Evolutionary conservation across 331 rosid species (phyloP).

Genomic region (Telfairia occidentalis): DNA sequence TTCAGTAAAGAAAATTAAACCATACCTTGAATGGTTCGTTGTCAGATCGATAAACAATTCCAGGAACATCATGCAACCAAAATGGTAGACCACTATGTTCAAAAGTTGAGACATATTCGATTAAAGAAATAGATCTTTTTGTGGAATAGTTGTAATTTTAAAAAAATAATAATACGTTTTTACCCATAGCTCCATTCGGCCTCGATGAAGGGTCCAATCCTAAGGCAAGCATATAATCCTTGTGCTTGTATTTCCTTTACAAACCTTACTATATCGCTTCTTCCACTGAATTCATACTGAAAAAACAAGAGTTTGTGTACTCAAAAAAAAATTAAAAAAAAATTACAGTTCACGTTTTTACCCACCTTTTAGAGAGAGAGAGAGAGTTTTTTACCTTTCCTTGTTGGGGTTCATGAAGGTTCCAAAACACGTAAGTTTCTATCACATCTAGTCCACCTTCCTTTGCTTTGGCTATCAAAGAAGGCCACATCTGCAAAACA

Average conservation of each 20-base stretch:
- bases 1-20: neutral
- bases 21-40: constrained; percentile 70
- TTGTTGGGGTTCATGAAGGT: constrained; percentile 66
- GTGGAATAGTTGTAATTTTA: neutral
- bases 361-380: neutral
- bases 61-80: constrained; percentile 71
- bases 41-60: constrained; percentile 60
- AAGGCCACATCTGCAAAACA: constrained; percentile 66
- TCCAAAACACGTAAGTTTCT: constrained; percentile 90
- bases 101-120: neutral
- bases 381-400: constrained; percentile 33
- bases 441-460: constrained; percentile 80
- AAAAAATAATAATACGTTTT: neutral
- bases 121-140: neutral
- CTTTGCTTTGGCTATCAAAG: constrained; percentile 62
- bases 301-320: constrained; percentile 12
- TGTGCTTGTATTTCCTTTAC: constrained; percentile 65
- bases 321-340: too few relatives aligned
- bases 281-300: constrained; percentile 70
- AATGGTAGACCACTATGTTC: constrained; percentile 55
- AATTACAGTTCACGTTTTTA: neutral
- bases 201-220: constrained; percentile 89
- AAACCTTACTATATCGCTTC: constrained; percentile 53
- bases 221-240: constrained; percentile 58
- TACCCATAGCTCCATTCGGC: constrained; percentile 82